phyloP scores from a whole-genome alignment of 441 rosid species.

The Macaranga tanarius region DNA sequence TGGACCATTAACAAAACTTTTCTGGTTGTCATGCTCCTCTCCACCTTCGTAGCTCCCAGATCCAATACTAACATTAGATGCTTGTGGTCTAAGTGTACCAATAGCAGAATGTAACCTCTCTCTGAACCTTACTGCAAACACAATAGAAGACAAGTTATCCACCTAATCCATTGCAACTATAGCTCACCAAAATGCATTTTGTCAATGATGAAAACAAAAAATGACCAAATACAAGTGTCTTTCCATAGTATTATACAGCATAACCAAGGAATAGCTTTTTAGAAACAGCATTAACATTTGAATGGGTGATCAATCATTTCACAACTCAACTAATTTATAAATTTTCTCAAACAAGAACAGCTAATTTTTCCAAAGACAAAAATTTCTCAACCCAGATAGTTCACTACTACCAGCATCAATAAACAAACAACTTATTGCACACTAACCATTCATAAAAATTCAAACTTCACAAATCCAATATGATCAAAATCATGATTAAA shows the following conservation, averaged over 20 bases:
- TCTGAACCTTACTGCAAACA: slow-evolving; percentile 68
- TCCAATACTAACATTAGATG: slow-evolving; percentile 67
- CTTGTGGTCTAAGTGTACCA: slow-evolving; percentile 46
- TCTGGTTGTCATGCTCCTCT: slow-evolving; percentile 47
- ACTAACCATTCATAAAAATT: too few relatives aligned
- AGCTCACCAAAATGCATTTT: slow-evolving; percentile 5
- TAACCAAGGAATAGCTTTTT: background rate
- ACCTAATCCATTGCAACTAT: background rate
- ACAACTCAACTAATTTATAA: too few relatives aligned
- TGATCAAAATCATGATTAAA: too few relatives aligned
- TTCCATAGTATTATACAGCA: background rate
- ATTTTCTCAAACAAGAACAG: too few relatives aligned
- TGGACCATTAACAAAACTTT: slow-evolving; percentile 34
- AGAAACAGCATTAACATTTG: background rate
- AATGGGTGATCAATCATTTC: background rate
- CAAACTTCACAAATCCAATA: too few relatives aligned
- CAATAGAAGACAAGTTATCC: slow-evolving; percentile 22
- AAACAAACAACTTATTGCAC: too few relatives aligned
- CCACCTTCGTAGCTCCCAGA: slow-evolving; percentile 57
- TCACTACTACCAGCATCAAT: too few relatives aligned
- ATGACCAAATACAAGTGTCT: background rate
- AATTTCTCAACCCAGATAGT: too few relatives aligned
- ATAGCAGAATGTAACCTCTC: slow-evolving; percentile 38
- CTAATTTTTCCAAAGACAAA: too few relatives aligned
- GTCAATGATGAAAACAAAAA: background rate